Conservation (phyloP, 495 filamentous ascomycete genomes). For the Massariosphaeria phaeospora region DNA sequence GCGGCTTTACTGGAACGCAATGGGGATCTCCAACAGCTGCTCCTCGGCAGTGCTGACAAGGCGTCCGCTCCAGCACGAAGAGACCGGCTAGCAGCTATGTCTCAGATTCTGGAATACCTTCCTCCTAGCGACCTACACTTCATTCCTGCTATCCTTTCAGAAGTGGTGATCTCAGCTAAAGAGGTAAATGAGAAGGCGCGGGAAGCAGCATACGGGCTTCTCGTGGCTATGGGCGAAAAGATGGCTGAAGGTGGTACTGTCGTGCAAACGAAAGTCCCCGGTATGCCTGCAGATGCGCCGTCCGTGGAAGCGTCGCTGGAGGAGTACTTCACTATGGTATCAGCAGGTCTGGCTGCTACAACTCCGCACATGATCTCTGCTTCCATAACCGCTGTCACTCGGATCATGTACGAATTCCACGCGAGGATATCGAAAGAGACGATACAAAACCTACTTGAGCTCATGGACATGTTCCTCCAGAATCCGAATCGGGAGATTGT, state of each 20-base stretch:
- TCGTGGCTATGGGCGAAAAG: constrained; percentile 80
- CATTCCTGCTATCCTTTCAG: constrained; percentile 82
- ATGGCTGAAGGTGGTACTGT: constrained; percentile 73
- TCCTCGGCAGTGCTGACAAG: constrained; percentile 72
- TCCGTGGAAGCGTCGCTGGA: constrained; percentile 71
- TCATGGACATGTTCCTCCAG: constrained; percentile 89
- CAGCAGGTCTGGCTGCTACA: constrained; percentile 82
- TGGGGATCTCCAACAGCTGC: constrained; percentile 68
- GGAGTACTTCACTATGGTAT: constrained; percentile 98
- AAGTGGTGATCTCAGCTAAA: constrained; percentile 91
- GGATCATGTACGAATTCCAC: constrained; percentile 86
- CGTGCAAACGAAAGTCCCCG: constrained; percentile 73
- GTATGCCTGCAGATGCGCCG: constrained; percentile 78
- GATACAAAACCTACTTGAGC: constrained; percentile 75
- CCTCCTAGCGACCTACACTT: constrained; percentile 77
- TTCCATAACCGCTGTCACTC: constrained; percentile 83
- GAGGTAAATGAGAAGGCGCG: constrained; percentile 94
- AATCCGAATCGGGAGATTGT: constrained; percentile 96
- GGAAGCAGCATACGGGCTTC: constrained; percentile 79
- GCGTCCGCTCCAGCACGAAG: constrained; percentile 72
- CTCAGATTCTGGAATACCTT: constrained; percentile 69
- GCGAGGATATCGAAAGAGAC: constrained; percentile 52
- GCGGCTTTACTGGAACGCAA: constrained; percentile 66
- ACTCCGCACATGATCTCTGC: constrained; percentile 95
- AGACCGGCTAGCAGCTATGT: constrained; percentile 78